A percentile compares a stretch with the other conserved stretches of the same genome.
Evolutionary conservation across 495 filamentous ascomycete species (phyloP).

Genomic region (Penicillium coffeae): DNA sequence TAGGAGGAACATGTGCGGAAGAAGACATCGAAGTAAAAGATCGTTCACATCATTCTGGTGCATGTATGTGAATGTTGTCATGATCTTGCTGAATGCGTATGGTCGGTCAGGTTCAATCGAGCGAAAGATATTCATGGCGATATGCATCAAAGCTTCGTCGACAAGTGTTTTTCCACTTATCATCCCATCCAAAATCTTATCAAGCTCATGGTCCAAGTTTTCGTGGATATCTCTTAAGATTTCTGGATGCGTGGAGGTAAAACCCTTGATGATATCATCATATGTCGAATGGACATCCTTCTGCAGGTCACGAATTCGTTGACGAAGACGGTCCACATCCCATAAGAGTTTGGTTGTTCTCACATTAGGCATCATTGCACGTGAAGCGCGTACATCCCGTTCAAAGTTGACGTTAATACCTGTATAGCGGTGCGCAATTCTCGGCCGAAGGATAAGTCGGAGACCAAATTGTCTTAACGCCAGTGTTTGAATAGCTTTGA

Average conservation of each 20-base stretch:
- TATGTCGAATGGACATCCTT: conserved; percentile 14
- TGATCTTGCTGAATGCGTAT: conserved; percentile 27
- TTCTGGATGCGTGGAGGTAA: conserved; percentile 9
- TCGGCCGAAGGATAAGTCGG: conserved; percentile 36
- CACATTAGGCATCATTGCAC: conserved; percentile 24
- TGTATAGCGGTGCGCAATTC: conserved; percentile 37
- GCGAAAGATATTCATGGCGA: conserved; percentile 33
- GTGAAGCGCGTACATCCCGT: conserved; percentile 22
- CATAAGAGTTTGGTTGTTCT: conserved; percentile 15
- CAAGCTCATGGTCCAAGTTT: conserved; percentile 29
- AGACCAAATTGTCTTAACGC: conserved; percentile 44
- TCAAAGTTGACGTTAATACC: conserved; percentile 36
- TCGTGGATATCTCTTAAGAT: conserved; percentile 11
- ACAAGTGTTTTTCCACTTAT: conserved; percentile 31
- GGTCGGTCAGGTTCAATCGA: conserved; percentile 38
- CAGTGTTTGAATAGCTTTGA: conserved; percentile 41
- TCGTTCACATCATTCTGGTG: conserved; percentile 42
- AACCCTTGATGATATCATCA: conserved; percentile 27
- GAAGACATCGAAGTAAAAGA: conserved; percentile 33
- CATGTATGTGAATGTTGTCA: conserved; percentile 36
- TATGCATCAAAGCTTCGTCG: conserved; percentile 33
- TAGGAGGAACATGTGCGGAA: conserved; percentile 38
- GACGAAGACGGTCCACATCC: conserved; percentile 30
- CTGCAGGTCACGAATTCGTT: conserved; percentile 28
- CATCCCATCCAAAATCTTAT: conserved; percentile 29